phyloP scores from a whole-genome alignment of 2,329 filamentous ascomycete genomes.

The Stenocarpella maydis region DNA sequence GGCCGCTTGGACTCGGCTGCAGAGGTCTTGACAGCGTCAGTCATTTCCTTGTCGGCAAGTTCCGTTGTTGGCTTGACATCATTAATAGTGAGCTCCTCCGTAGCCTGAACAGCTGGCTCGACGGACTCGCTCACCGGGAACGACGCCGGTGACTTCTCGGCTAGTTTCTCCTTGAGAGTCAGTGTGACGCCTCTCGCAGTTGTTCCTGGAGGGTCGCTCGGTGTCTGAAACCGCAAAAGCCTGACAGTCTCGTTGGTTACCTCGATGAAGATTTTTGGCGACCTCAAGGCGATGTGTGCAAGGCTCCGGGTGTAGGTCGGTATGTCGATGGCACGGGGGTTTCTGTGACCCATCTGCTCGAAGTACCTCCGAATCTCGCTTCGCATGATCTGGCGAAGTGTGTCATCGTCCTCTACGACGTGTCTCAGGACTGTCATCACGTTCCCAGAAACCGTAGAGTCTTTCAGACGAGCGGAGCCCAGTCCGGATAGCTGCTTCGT shows the following conservation, averaged over 20 bases:
- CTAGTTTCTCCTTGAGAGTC: constrained; percentile 31
- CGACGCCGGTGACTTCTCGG: constrained; percentile 18
- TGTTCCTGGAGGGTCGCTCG: constrained; percentile 43
- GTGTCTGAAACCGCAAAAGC: constrained; percentile 64
- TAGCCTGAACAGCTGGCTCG: constrained; percentile 55
- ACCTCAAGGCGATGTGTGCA: constrained; percentile 80
- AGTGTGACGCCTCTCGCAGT: constrained; percentile 28
- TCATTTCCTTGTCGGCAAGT: constrained; percentile 64
- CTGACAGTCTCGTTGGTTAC: constrained; percentile 86
- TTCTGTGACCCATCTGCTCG: constrained; percentile 58
- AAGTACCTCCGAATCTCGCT: constrained; percentile 86
- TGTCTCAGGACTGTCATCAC: constrained; percentile 91
- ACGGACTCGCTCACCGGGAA: constrained; percentile 49
- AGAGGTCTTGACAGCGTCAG: constrained; percentile 69
- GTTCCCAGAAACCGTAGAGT: constrained; percentile 61
- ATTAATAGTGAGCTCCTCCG: constrained; percentile 56
- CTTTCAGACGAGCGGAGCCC: constrained; percentile 75
- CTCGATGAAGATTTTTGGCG: constrained; percentile 86
- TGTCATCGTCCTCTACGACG: constrained; percentile 92
- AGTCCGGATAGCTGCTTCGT: constrained; percentile 87
- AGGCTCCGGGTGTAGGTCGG: constrained; percentile 78
- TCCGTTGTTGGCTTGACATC: constrained; percentile 70
- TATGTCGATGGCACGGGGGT: constrained; percentile 70
- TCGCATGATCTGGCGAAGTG: constrained; percentile 89
- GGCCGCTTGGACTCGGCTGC: constrained; percentile 78